Evolutionary conservation across 2,329 filamentous ascomycete genomes (phyloP), one percentile per base, ranked within the genome.

Genomic region (Aspergillus intermedius): DNA sequence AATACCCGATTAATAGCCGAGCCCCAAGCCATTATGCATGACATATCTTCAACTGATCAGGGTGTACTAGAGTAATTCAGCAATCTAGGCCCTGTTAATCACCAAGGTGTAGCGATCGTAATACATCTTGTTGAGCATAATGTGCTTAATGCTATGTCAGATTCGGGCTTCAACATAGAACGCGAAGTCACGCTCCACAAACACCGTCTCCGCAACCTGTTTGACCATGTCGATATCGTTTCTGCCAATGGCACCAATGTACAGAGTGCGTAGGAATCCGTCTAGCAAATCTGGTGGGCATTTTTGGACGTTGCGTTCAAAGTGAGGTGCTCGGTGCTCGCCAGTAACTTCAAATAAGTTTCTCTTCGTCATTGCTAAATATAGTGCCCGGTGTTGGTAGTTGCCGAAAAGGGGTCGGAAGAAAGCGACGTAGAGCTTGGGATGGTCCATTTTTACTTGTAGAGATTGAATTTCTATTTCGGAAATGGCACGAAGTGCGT

Each of bases 341-440:
- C 59, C 57, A 34, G 51, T 52, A 22, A 60, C 58, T 42, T 60
- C 57, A 41, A 52, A 60, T 34, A 57, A 50, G 39, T 15, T 56
- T 41, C 12, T 51, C 47, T 2, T 43, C 44, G 13, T 48, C 40
- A 12, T 48, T 45, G 21, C 51, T 4, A 61, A 49, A 35, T 59
- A 52, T 9, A 61, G 45, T 4, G 55, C 50, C 56, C 52, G 59
- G 44, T 61, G 55, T 19, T 54, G 49, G 49, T 53, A 59, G 49
- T 60, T 60, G 48, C 58, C 58, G 28, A 55, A 54, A 21, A 53
- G 50, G 12, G 53, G 57, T 19, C 46, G 44, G 19, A 35, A 35
- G 34, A 35, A 35, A 5, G n/a, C 34, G 34, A 17, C 34, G 13
- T 35, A 35, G n/a, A 35, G n/a, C 5, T 15, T 17, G 13, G 34